Evolutionary conservation across 768 basidiomycete genomes (phyloP).

Genomic region (Dacryopinax primogenitus): DNA sequence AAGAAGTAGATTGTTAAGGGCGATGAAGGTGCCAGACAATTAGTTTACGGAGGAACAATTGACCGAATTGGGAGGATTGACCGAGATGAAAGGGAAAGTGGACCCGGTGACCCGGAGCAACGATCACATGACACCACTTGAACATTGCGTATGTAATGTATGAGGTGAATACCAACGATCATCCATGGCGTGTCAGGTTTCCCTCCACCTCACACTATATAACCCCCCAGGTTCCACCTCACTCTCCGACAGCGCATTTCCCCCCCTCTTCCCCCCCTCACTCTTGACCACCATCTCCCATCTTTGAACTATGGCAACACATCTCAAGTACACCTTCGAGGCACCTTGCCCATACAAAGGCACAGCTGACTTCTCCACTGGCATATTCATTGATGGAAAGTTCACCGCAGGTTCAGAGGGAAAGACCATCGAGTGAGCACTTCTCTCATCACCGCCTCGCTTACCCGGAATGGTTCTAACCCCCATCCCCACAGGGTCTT

Average conservation of each 20-base stretch:
- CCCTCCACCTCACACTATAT: not conserved
- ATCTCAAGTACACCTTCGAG: not conserved
- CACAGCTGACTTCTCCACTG: slow-evolving; percentile 36
- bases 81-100: too few species aligned
- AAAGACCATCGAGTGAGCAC: slow-evolving; percentile 63
- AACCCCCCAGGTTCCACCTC: not conserved
- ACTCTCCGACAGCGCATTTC: not conserved
- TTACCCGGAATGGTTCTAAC: not conserved
- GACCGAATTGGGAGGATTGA: not conserved
- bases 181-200: not conserved
- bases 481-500: slow-evolving; percentile 35
- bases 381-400: slow-evolving; percentile 59
- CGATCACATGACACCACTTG: not conserved
- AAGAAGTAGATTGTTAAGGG: not conserved
- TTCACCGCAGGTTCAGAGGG: slow-evolving; percentile 45
- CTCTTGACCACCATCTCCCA: not conserved
- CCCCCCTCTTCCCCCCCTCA: not conserved
- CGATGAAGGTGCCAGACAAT: not conserved
- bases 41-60: not conserved
- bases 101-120: not conserved
- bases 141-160: not conserved
- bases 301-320: not conserved
- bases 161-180: not conserved
- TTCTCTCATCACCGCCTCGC: slow-evolving; percentile 9
- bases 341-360: slow-evolving; percentile 4